A percentile compares a stretch with the other conserved stretches of the same genome.
Evolutionary conservation across 139 green algal species (phyloP).

Genomic region (Chlorella sorokiniana): DNA sequence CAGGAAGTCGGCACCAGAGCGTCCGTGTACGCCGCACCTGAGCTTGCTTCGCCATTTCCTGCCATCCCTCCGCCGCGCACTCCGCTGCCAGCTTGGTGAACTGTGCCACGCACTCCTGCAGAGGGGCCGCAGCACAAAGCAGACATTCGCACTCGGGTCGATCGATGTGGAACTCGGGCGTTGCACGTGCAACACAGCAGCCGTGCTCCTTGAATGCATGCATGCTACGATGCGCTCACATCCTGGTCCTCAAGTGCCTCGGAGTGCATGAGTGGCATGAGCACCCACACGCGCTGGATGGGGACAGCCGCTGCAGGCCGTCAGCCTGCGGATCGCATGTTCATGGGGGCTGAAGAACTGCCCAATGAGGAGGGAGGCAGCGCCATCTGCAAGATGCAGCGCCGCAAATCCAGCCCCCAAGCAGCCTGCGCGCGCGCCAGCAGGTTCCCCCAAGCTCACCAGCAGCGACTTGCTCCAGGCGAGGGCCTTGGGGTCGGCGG

Average conservation of each 20-base stretch:
- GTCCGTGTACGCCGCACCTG: not conserved
- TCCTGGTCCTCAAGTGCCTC: slow-evolving; percentile 62
- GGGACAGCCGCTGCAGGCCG: slow-evolving; percentile 27
- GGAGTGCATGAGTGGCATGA: slow-evolving; percentile 63
- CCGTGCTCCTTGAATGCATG: too few species aligned
- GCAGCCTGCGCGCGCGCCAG: not conserved
- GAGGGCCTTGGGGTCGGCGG: slow-evolving; percentile 43
- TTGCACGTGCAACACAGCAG: too few species aligned
- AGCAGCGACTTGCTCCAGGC: slow-evolving; percentile 38
- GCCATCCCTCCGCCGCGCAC: not conserved
- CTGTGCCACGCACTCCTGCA: slow-evolving; percentile 41
- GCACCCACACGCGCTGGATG: slow-evolving; percentile 42
- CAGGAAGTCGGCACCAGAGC: too few species aligned
- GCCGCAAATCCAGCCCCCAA: not conserved
- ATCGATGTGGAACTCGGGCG: too few species aligned
- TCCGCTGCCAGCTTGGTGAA: slow-evolving; percentile 18
- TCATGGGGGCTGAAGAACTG: not conserved
- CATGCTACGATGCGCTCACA: too few species aligned
- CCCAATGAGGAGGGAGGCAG: not conserved
- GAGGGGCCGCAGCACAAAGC: not conserved
- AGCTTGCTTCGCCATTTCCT: not conserved
- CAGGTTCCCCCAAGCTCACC: not conserved
- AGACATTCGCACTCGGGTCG: not conserved
- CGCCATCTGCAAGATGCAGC: not conserved
- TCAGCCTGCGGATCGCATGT: slow-evolving; percentile 16